Conservation (phyloP, 2,329 filamentous ascomycete species). For the Orbilia ellipsospora region DNA sequence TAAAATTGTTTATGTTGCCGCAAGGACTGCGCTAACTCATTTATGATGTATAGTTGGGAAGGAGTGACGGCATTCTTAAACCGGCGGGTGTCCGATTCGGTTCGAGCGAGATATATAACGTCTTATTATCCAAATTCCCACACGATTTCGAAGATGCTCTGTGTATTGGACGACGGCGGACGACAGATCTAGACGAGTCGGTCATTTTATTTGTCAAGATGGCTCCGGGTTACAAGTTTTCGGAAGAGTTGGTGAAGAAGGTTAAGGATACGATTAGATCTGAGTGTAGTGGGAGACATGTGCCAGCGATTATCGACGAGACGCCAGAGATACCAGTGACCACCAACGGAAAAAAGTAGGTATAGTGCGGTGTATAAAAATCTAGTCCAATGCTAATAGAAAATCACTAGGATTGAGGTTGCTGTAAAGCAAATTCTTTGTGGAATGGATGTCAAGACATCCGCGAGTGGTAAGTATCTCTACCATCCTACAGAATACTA, state of each 20-base stretch:
- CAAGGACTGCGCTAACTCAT: neutral
- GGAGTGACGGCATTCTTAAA: conserved; percentile 92
- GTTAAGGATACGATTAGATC: conserved; percentile 77
- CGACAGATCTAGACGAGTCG: conserved; percentile 80
- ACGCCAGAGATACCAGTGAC: conserved; percentile 90
- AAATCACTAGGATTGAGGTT: conserved; percentile 78
- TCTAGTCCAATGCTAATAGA: no score
- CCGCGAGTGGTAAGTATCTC: conserved; percentile 82
- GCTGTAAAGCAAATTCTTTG: conserved; percentile 96
- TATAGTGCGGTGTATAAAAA: conserved; percentile 28
- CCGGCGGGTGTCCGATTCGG: conserved; percentile 90
- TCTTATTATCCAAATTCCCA: conserved; percentile 85
- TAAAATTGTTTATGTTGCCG: neutral
- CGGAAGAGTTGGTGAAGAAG: conserved; percentile 69
- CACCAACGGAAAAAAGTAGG: conserved; percentile 93
- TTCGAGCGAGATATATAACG: conserved; percentile 94
- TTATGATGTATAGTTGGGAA: conserved; percentile 31
- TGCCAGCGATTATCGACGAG: conserved; percentile 83
- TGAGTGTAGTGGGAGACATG: conserved; percentile 87
- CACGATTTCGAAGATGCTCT: conserved; percentile 83
- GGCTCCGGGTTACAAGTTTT: conserved; percentile 68
- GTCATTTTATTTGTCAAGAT: conserved; percentile 91
- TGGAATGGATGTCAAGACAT: conserved; percentile 85
- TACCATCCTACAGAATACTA: neutral
- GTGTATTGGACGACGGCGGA: conserved; percentile 80